Evolutionary conservation across 345 rosid species (phyloP).

Genomic region (Luvunga scandens): DNA sequence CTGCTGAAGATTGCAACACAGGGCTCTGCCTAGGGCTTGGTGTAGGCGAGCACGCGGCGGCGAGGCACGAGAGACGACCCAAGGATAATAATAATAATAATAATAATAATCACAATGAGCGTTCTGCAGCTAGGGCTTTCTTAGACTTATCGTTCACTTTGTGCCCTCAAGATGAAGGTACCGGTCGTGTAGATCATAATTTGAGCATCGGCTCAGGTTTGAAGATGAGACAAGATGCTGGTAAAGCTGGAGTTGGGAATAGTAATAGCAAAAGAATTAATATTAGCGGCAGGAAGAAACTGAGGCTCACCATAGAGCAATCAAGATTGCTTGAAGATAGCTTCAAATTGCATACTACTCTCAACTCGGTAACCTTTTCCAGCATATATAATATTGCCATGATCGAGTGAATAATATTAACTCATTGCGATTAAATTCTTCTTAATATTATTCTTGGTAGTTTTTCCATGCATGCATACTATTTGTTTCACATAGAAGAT

Average conservation of each 20-base stretch:
- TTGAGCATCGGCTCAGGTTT: neutral
- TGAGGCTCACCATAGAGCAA: slow-evolving; percentile 42
- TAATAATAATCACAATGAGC: neutral
- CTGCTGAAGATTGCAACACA: slow-evolving; percentile 24
- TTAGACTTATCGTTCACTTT: slow-evolving; percentile 32
- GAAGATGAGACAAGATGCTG: neutral
- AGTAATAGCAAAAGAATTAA: too few species aligned
- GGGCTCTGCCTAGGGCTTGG: slow-evolving; percentile 33
- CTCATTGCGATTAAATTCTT: too few species aligned
- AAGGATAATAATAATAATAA: neutral
- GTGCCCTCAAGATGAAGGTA: neutral
- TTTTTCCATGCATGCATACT: too few species aligned
- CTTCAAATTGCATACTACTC: slow-evolving; percentile 40
- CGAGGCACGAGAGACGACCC: neutral
- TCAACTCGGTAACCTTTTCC: slow-evolving; percentile 29
- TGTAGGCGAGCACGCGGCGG: neutral
- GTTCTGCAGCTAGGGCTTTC: neutral
- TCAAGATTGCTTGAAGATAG: slow-evolving; percentile 38
- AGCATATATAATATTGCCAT: neutral
- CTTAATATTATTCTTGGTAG: too few species aligned
- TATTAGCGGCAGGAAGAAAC: slow-evolving; percentile 33
- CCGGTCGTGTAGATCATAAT: neutral
- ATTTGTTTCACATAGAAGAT: neutral
- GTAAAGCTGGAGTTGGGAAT: too few species aligned
- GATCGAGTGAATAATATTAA: too few species aligned